These are phyloP conservation scores for Astrothelium subdiscretum DNA, from an alignment of 495 filamentous ascomycete species.

Conservation along the genomic window DNA sequence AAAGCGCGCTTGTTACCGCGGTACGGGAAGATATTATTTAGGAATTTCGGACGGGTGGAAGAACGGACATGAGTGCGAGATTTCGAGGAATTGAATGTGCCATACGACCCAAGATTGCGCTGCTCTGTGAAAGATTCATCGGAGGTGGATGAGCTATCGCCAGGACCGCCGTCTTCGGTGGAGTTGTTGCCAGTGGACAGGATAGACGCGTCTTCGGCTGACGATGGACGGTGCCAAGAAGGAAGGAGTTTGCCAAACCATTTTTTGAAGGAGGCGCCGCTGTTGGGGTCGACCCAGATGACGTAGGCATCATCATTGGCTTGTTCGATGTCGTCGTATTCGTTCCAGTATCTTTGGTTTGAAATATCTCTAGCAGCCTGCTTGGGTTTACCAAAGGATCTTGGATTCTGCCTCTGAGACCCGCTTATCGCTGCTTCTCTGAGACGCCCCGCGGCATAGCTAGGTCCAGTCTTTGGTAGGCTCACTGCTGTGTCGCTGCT, in stretches of 20 bases:
- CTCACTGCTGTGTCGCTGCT: constrained; percentile 16
- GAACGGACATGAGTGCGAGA: background rate
- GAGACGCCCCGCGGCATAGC: background rate
- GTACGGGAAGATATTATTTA: background rate
- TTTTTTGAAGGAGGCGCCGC: constrained; percentile 8
- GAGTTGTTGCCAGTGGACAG: background rate
- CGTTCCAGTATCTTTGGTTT: constrained; percentile 25
- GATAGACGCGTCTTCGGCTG: background rate
- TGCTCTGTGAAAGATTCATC: constrained; percentile 10
- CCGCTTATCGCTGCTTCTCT: constrained; percentile 7
- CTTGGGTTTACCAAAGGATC: constrained; percentile 1
- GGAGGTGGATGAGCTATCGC: background rate
- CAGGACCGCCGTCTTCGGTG: background rate
- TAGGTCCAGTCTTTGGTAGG: constrained; percentile 2
- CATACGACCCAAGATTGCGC: background rate
- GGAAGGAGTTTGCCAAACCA: constrained; percentile 11
- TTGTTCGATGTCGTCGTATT: constrained; percentile 28
- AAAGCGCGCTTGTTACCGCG: background rate
- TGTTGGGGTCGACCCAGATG: constrained; percentile 29
- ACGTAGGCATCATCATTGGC: constrained; percentile 22
- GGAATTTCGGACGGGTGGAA: constrained; percentile 1
- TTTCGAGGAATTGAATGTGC: background rate
- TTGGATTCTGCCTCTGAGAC: constrained; percentile 20
- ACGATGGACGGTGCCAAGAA: constrained; percentile 2
- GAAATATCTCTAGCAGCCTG: background rate